Base-by-base conservation (phyloP, 768 basidiomycete genomes). In the Lepiota venenata region DNA sequence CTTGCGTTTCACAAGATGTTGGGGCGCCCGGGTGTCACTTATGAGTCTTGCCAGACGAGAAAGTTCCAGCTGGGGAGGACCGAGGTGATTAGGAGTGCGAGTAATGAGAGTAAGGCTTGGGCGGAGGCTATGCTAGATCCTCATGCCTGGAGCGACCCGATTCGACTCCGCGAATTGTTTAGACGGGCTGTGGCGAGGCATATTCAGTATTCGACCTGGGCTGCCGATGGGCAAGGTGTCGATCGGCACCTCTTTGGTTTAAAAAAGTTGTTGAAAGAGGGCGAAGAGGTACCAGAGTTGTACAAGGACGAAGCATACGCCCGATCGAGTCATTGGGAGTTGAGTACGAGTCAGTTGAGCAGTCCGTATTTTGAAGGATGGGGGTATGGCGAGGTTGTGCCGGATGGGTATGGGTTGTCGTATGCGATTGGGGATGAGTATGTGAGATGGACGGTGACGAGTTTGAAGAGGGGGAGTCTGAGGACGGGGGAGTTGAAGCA, bases 351-450 rank as follows among this genome's bases (percentile, higher is more conserved):
- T 58, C 91, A 97, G 69, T 73, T 98, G 54, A 87, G 85, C 47
- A 87, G 83, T 41, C 77, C 76, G 47, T 94, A 79, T 68, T 74
- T 99, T 32, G 91, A 95, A 61, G 93, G 93, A 18, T 98, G 96
- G 96, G 97, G 96, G 12, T 98, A 98, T 65, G 93, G 94, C 7
- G 92, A 96, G 80, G 95, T 98, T 25, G 94, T 97, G 0, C 79
- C 84, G 1, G 92, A 96, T 59, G 96, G 95, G 3, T 96, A 91
- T 63, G 96, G 96, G 16, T 70, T 98, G 27, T 83, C 91, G 29
- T 98, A 99, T 70, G 78, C 91, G 2, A 95, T 99, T 63, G 90
- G 86, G 29, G 84, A 91, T 55, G 71, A 85, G 47, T 86, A 87
- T 60, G 81, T 98, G 52, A 84, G 91, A 45, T 98, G 93, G 92